These are phyloP conservation scores for Neopestalotiopsis clavispora DNA, from an alignment of 2,329 filamentous ascomycete genomes.

Conservation along the genomic window DNA sequence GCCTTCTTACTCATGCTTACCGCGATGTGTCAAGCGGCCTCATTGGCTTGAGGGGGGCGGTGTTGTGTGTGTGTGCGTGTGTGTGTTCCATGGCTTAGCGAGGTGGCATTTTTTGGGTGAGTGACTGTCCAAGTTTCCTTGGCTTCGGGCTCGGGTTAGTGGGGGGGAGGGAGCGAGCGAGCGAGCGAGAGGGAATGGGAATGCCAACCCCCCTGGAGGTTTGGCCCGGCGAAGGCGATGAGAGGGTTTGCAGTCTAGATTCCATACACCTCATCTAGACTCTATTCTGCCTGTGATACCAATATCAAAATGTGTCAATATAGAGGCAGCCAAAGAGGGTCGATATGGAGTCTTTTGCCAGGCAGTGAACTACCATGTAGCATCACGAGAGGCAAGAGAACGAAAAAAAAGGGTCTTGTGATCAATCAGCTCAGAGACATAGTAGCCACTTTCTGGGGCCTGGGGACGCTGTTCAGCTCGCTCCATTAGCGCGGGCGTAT, in stretches of 20 bases:
- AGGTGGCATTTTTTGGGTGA: background rate
- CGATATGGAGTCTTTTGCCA: background rate
- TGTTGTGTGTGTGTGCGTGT: background rate
- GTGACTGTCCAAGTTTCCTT: background rate
- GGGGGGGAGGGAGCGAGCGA: background rate
- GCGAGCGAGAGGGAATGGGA: too few species aligned
- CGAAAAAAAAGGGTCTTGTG: background rate
- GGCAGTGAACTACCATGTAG: too few species aligned
- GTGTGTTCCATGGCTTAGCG: background rate
- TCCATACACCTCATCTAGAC: background rate
- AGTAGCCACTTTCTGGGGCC: background rate
- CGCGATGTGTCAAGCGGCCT: conserved; percentile 9
- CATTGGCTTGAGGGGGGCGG: conserved; percentile 17
- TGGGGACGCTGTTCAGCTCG: background rate
- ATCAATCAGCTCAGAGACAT: background rate
- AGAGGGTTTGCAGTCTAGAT: too few species aligned
- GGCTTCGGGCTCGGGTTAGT: background rate
- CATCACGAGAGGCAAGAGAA: too few species aligned
- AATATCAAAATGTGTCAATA: background rate
- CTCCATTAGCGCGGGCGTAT: background rate
- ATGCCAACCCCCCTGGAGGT: too few species aligned
- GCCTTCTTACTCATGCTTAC: conserved; percentile 14
- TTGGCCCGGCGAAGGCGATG: too few species aligned
- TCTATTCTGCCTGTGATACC: background rate
- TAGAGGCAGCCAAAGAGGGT: background rate